These are phyloP conservation scores for Xylaria sp. DNA, from an alignment of 2,329 filamentous ascomycete genomes.

Conservation along the genomic window DNA sequence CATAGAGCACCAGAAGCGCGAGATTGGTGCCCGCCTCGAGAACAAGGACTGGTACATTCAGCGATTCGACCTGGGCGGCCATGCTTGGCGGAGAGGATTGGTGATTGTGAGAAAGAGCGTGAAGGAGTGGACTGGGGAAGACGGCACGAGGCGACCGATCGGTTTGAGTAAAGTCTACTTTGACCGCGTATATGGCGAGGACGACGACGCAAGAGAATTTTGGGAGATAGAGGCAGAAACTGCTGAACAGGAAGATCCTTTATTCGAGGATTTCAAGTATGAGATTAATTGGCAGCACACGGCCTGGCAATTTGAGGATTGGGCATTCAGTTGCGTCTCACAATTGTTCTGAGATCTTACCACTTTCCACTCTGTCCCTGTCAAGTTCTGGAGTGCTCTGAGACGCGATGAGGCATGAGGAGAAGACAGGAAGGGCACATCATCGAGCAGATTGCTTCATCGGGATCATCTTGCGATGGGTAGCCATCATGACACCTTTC, in stretches of 20 bases:
- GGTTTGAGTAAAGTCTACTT: constrained; percentile 12
- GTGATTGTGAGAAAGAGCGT: constrained; percentile 5
- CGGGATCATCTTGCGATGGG: too few relatives aligned
- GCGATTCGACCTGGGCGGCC: constrained; percentile 19
- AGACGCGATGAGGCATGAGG: background rate
- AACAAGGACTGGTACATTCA: constrained; percentile 25
- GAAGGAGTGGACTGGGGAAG: constrained; percentile 11
- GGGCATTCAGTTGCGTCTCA: background rate
- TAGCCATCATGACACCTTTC: too few relatives aligned
- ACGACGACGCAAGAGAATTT: background rate
- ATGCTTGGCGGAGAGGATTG: constrained; percentile 10
- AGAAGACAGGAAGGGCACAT: background rate
- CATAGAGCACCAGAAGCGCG: constrained; percentile 20
- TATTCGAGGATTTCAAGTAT: constrained; percentile 15
- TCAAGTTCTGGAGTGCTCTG: background rate
- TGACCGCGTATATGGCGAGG: constrained; percentile 4
- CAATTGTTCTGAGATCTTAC: background rate
- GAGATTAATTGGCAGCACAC: constrained; percentile 23
- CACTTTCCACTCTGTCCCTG: background rate
- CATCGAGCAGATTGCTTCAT: too few relatives aligned
- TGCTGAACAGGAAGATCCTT: constrained; percentile 6
- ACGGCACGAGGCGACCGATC: constrained; percentile 10
- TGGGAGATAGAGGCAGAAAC: constrained; percentile 14
- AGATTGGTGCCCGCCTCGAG: constrained; percentile 17
- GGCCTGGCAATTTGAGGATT: constrained; percentile 19